Percentiles rank a stretch among this genome's conserved stretches.
Conservation (phyloP, 495 filamentous ascomycete genomes). For the Pseudotulostoma volvatum region DNA sequence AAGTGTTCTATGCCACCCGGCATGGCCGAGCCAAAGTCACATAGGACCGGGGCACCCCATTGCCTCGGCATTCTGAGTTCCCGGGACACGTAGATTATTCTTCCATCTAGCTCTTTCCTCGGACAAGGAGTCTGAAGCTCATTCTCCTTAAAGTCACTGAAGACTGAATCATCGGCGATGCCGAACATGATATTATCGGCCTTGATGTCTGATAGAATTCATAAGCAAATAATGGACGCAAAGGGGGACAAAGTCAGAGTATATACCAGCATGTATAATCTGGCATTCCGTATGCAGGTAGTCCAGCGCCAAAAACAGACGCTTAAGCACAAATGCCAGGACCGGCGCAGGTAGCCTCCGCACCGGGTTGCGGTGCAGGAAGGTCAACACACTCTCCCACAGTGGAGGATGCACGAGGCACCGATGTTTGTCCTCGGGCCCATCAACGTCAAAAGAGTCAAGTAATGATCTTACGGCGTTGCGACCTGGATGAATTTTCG, state of each 20-base stretch:
- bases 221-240: conserved; percentile 8
- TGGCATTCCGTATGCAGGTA: conserved; percentile 25
- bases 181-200: conserved; percentile 26
- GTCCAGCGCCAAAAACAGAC: conserved; percentile 20
- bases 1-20: conserved; percentile 8
- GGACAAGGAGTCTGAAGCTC: conserved; percentile 16
- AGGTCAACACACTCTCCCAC: conserved; percentile 16
- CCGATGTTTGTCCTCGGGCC: conserved; percentile 13
- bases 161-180: conserved; percentile 19
- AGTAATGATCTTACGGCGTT: conserved; percentile 13
- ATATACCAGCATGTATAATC: conserved; percentile 23
- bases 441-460: conserved; percentile 16
- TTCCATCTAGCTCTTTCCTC: conserved; percentile 15
- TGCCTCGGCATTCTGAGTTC: conserved; percentile 11
- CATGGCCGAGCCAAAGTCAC: conserved; percentile 25
- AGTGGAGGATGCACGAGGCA: conserved; percentile 19
- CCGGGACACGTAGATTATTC: conserved; percentile 21
- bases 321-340: conserved; percentile 13
- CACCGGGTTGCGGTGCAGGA: conserved; percentile 12
- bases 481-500: conserved; percentile 12
- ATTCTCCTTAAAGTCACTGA: conserved; percentile 14
- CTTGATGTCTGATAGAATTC: conserved; percentile 20
- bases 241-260: conserved; percentile 1
- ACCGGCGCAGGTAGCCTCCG: conserved; percentile 11
- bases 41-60: conserved; percentile 14